Evolutionary conservation across 768 basidiomycete genomes (phyloP), one percentile per base, ranked within the genome.

Genomic region (Boletus speciosus): DNA sequence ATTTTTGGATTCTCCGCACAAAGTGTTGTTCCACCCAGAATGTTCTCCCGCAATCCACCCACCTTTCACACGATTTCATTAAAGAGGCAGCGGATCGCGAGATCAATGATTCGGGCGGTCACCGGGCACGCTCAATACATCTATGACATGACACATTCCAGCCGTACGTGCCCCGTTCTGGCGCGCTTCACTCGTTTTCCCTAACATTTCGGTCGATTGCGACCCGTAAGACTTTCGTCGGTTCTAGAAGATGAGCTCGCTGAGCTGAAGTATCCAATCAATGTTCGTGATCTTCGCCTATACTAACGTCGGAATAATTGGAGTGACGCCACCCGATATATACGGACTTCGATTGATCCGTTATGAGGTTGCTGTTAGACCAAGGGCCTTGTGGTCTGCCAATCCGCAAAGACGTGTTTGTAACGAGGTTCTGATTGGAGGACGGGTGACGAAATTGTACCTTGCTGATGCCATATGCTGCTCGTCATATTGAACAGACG

Each of bases 161-260:
- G 15, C 15, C 9, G n/a, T n/a, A 19, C 19, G 19, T 47, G 16
- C 21, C 9, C 32, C 42, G 16, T 52, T 51, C n/a, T 42, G 27
- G n/a, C 3, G 32, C 16, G 12, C 39, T 51, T 49, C 47, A 41
- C 10, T 52, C 46, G 25, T 43, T 61, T 36, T 67, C 53, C 16
- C 70, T 67, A 31, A 65, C 66, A 57, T 73, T 73, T 51, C 47
- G 71, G 61, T 35, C 35, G 25, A 55, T 63, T 34, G 25, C 38
- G 54, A 53, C 44, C 39, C 34, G 11, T 9, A 11, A 4, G 15
- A 14, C 21, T 16, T 38, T 44, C 43, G 32, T 29, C 48, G 7
- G 43, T 35, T 36, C 16, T 47, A 16, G 10, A 48, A 25, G 19
- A 21, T 16, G 27, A 32, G 36, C 14, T 32, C 10, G 10, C 31